Evolutionary conservation across 2,329 filamentous ascomycete species (phyloP).

Genomic region (Pezicula neosporulosa): DNA sequence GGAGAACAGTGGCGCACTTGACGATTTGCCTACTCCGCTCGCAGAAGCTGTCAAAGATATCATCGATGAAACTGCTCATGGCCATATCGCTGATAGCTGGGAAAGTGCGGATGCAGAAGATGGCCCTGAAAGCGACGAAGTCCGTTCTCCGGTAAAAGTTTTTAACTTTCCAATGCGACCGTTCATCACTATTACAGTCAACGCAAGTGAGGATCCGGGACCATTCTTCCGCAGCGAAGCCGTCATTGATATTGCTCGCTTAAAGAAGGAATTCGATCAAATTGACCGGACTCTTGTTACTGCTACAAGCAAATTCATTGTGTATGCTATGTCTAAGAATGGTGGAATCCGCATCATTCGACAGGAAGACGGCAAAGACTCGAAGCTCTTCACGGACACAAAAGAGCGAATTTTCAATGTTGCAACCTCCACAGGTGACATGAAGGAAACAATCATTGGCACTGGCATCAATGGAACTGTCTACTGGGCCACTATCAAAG

Average conservation of each 20-base stretch:
- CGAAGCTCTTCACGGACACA: slow-evolving; percentile 86
- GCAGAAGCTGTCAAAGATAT: slow-evolving; percentile 55
- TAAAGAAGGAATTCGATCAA: slow-evolving; percentile 98
- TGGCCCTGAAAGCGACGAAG: slow-evolving; percentile 62
- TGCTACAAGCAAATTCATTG: slow-evolving; percentile 86
- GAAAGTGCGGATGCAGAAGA: slow-evolving; percentile 78
- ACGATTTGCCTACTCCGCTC: slow-evolving; percentile 48
- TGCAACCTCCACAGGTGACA: slow-evolving; percentile 62
- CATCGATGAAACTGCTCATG: slow-evolving; percentile 50
- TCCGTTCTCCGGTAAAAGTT: slow-evolving; percentile 67
- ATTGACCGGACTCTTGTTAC: slow-evolving; percentile 91
- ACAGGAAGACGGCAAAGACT: slow-evolving; percentile 88
- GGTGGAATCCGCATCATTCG: slow-evolving; percentile 90
- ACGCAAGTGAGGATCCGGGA: slow-evolving; percentile 51
- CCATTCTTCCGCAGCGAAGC: slow-evolving; percentile 71
- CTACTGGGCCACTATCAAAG: slow-evolving; percentile 87
- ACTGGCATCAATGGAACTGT: slow-evolving; percentile 93
- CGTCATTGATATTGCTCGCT: slow-evolving; percentile 86
- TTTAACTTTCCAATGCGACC: slow-evolving; percentile 97
- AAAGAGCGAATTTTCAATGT: slow-evolving; percentile 96
- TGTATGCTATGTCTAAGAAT: slow-evolving; percentile 90
- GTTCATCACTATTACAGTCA: slow-evolving; percentile 84
- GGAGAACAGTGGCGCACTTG: slow-evolving; percentile 48
- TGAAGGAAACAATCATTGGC: slow-evolving; percentile 79
- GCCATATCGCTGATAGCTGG: slow-evolving; percentile 77